Percentiles rank a stretch among this genome's conserved stretches.
Conservation (phyloP, 192 early-diverging fungal genomes). For the Gorgonomyces haynaldii region DNA sequence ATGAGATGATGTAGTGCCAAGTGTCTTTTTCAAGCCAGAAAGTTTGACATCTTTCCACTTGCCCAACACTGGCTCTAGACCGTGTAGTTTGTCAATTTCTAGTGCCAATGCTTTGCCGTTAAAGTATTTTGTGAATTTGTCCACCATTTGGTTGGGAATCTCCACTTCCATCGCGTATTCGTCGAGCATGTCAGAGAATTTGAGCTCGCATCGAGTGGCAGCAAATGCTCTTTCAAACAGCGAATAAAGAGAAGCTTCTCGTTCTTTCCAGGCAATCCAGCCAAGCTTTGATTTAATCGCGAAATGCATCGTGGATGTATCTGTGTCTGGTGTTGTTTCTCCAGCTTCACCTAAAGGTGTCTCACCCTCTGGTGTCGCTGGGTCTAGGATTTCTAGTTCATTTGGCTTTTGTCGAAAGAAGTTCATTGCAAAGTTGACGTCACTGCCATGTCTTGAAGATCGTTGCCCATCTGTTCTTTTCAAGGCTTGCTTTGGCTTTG, state of each 20-base stretch:
- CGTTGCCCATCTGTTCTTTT: too few species aligned
- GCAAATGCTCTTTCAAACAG: constrained; percentile 39
- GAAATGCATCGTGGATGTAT: constrained; percentile 33
- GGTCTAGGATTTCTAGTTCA: too few species aligned
- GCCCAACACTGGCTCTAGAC: constrained; percentile 16
- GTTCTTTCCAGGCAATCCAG: constrained; percentile 42
- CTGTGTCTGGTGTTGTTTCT: constrained; percentile 17
- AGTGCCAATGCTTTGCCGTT: constrained; percentile 18
- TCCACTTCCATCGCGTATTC: constrained; percentile 38
- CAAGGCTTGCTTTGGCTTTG: too few species aligned
- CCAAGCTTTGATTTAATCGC: constrained; percentile 29
- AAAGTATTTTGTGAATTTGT: constrained; percentile 32
- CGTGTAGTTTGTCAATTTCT: constrained; percentile 33
- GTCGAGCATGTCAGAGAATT: constrained; percentile 27
- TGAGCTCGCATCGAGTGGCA: constrained; percentile 28
- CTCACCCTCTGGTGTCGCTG: too few species aligned
- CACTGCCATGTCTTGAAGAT: too few species aligned
- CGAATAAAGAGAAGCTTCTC: constrained; percentile 27
- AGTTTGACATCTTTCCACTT: constrained; percentile 16
- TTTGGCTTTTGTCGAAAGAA: too few species aligned
- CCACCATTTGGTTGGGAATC: constrained; percentile 31
- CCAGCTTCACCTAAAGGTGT: constrained; percentile 13
- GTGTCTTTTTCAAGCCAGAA: constrained; percentile 18
- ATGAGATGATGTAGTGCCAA: constrained; percentile 22
- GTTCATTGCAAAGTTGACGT: too few species aligned